Conservation (phyloP, 139 green algal species). For the Closterium sp. region DNA sequence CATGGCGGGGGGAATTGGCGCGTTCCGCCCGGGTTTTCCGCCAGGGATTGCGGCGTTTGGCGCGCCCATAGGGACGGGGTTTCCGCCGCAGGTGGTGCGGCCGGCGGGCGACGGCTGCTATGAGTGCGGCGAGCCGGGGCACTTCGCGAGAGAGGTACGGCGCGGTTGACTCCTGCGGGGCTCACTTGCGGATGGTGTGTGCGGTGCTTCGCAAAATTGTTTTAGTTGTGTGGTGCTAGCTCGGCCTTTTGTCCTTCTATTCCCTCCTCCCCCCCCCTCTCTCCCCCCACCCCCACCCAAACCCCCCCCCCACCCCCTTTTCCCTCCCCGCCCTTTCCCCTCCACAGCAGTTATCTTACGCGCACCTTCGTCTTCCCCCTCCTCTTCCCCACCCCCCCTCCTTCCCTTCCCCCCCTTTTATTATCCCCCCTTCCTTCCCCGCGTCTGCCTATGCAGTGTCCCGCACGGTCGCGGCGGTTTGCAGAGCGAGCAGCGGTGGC, state of each 20-base stretch:
- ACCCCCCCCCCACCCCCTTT: neutral
- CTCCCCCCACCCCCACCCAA: neutral
- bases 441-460: conserved; percentile 7
- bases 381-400: neutral
- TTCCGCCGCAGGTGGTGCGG: neutral
- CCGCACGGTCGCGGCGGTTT: conserved; percentile 2
- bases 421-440: neutral
- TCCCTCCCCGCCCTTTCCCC: neutral
- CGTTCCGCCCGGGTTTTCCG: conserved; percentile 2
- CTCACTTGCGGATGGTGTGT: no score
- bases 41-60: neutral
- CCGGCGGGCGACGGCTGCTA: conserved; percentile 26
- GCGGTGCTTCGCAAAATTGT: no score
- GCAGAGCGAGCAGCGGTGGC: conserved; percentile 17
- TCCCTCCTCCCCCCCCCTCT: no score
- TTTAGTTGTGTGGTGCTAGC: neutral
- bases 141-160: conserved; percentile 37
- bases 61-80: neutral
- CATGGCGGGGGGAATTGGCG: conserved; percentile 1
- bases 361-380: neutral
- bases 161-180: no score
- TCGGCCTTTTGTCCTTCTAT: neutral
- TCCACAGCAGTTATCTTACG: neutral
- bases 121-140: conserved; percentile 34
- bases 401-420: neutral